Evolutionary conservation across 352 stramenopile genomes (phyloP), one percentile per base, ranked within the genome.

Genomic region (Phytophthora pluvialis): DNA sequence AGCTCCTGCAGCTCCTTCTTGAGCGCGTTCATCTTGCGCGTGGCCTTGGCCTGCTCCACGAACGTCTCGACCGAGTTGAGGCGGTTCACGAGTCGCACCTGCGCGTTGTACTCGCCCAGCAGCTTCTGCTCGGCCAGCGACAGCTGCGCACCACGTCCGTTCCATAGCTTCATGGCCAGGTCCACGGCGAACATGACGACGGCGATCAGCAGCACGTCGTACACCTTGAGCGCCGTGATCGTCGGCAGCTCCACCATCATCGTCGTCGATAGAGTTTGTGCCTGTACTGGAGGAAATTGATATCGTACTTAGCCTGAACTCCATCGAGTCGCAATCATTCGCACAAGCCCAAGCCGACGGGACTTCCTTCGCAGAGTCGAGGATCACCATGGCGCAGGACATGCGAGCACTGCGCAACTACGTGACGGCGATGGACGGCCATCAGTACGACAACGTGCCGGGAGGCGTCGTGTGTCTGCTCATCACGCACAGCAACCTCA

Each of bases 401-500:
- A 74, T 96, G 73, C 75, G 75, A 18, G 73, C 77, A 29, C 66
- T 97, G 35, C 83, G 87, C 60, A 32, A 67, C 48, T 97, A 94
- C 74, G 76, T 97, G 45, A 92, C 72, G 49, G 90, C 88, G 33
- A 95, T 90, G 75, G 90, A 97, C 71, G 87, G 77, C 51, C 68
- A 76, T 36, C 82, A 97, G 70, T 98, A 97, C 71, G 81, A 90
- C 33, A 82, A 81, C 29, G 69, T 98, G 1, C 79, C 90, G 4
- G 81, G 96, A 18, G 93, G 89, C 16, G 85, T 98, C 13, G 85
- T 99, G 16, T 89, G 94, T 60, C 81, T 99, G 52, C 95, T 98
- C 73, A 96, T 99, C 59, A 99, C 97, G 9, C 97, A 99, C 81
- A 98, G 86, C 68, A 99, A 99, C 78, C 83, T 99, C n/a, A 81